Evolutionary conservation across 2,329 filamentous ascomycete genomes (phyloP), one percentile per base, ranked within the genome.

Genomic region (Penicillium glabrum): DNA sequence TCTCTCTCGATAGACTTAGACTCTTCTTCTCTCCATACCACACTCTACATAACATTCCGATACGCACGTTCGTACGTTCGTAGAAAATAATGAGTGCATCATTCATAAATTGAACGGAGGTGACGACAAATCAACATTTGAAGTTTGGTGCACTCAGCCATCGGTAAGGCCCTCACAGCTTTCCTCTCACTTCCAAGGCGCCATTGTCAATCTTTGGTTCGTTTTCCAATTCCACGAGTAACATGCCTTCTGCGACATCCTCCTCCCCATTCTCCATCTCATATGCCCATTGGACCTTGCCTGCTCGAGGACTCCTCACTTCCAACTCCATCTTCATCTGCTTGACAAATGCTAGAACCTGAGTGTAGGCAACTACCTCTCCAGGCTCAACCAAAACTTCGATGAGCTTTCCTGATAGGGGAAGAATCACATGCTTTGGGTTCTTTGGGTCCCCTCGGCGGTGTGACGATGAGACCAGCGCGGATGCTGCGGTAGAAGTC

Each of bases 311-410:
- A 54, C 77, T 77, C 23, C 86, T 69, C 3, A 88, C 80, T 63
- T 88, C 86, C 16, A 88, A 70, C 61, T 88, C 86, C 85, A 88
- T 88, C 71, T 88, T 88, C 84, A 87, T 87, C 70, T 88, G 85
- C 69, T 83, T 82, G 21, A 88, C 80, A 19, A 88, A 83, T 8
- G 75, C 82, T 61, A 88, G 73, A 0, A 82, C 72, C 35, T 86
- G 79, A 1, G 83, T 82, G 57, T 80, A 74, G 23, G 68, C 68
- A 0, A 85, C 72, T 5, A 67, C 61, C 57, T 84, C 80, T 0
- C 82, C 82, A 4, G 78, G 77, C 8, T 82, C 77, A 0, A 87
- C 83, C 2, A 83, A 63, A 0, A 88, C 72, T 66, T 88, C 85
- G 2, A 87, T 80, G 29, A 88, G 61, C 57, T 83, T 85, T 0